These are phyloP conservation scores for Trametes elegans DNA, from an alignment of 768 basidiomycete species.

Conservation along the genomic window DNA sequence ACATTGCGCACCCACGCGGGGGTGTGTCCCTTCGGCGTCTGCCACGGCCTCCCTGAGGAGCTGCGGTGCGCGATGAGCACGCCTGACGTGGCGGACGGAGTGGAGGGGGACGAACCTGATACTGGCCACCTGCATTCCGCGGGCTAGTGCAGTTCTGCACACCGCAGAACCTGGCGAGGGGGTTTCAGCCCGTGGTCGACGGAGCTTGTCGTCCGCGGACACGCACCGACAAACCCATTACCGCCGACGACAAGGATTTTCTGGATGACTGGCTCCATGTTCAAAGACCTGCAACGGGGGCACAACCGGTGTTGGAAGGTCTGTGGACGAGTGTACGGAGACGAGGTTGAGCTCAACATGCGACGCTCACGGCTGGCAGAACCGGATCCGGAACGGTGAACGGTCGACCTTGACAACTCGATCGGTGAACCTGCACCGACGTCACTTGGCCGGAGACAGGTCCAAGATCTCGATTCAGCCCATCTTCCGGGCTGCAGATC, in stretches of 20 bases:
- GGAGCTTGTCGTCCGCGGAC: not conserved
- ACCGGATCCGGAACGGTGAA: no score
- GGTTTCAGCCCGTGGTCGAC: no score
- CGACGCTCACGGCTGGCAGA: no score
- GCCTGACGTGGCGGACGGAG: not conserved
- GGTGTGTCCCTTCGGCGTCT: slow-evolving; percentile 84
- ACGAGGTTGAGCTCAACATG: no score
- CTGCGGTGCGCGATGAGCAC: slow-evolving; percentile 37
- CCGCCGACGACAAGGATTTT: slow-evolving; percentile 95
- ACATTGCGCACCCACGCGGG: slow-evolving; percentile 86
- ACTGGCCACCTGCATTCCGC: slow-evolving; percentile 85
- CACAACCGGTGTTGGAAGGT: no score
- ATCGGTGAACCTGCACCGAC: not conserved
- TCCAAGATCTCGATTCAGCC: slow-evolving; percentile 1
- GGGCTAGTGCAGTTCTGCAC: slow-evolving; percentile 81
- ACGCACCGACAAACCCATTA: slow-evolving; percentile 93
- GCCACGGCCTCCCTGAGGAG: slow-evolving; percentile 83
- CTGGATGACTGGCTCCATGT: slow-evolving; percentile 34
- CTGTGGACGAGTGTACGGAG: not conserved
- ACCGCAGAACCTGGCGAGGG: slow-evolving; percentile 79
- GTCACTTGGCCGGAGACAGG: not conserved
- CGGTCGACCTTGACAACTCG: no score
- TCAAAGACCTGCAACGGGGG: no score
- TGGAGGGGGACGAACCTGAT: slow-evolving; percentile 58
- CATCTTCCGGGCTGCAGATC: no score